Base-by-base conservation (phyloP, 768 basidiomycete species). In the Podaxis sp. region DNA sequence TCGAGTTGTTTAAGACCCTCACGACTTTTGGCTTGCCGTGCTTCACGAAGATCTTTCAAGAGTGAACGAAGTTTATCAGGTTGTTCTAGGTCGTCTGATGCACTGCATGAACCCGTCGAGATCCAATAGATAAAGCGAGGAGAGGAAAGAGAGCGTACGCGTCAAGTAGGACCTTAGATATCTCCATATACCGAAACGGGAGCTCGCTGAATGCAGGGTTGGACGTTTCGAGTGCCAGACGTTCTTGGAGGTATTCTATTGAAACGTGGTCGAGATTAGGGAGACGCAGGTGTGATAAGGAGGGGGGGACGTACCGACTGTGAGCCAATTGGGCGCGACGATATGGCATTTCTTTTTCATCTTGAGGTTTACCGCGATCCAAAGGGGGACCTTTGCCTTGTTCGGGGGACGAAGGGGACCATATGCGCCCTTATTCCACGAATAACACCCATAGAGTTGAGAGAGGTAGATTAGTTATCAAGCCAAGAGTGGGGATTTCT, bases 331-430 rank as follows among this genome's bases (percentile, higher is more conserved):
- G 2, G 97, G 97, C 1, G 94, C 82, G 13, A 98, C 81, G 55
- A 99, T 94, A 67, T 93, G 88, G 65, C 96, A 98, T 75, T 95
- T 96, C 73, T 92, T 91, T 80, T 98, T 97, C 70, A 88, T 72
- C 76, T 99, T 99, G 55, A 98, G 79, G 70, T 96, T 94, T 2
- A 92, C 78, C 0, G 96, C 97, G 80, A 99, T 89, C 97, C 97
- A 99, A 3, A 98, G 78, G 0, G 97, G 97, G n/a, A 98, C 86
- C 66, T 83, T 83, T 40, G 89, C 82, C 73, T 91, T 90, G 61
- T 85, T 83, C 4, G 96, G 96, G 1, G 97, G 96, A 5, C 89
- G 81, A 57, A 99, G 84, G 19, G 97, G 96, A 2, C 97, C 97
- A 68, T 94, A 97, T 57, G 89, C 88, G 57, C 94, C 95, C 94